phyloP scores from a whole-genome alignment of 352 stramenopile species.

The Phytophthora fragariaefolia region DNA sequence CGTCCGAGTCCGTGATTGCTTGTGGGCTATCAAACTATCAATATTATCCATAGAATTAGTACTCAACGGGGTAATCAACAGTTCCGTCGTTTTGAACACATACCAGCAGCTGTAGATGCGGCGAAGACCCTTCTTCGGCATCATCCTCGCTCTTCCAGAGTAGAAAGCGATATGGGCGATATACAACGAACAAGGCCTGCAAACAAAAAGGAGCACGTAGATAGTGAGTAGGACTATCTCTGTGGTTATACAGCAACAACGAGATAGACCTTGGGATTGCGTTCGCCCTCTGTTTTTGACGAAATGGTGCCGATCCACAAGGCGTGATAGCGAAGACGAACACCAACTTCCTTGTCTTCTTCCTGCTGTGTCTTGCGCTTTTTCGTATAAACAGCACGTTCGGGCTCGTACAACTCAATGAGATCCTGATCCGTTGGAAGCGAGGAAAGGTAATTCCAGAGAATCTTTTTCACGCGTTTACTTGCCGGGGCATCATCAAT shows the following conservation, averaged over 20 bases:
- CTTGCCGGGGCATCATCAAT: constrained; percentile 80
- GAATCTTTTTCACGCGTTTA: constrained; percentile 77
- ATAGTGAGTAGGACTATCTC: neutral
- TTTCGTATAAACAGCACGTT: constrained; percentile 69
- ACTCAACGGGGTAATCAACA: constrained; percentile 1
- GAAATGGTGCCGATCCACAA: constrained; percentile 68
- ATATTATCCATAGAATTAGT: constrained; percentile 6
- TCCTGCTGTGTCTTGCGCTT: constrained; percentile 55
- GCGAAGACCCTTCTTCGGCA: constrained; percentile 57
- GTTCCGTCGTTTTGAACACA: constrained; percentile 9
- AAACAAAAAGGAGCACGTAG: constrained; percentile 18
- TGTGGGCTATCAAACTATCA: constrained; percentile 70
- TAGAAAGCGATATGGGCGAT: constrained; percentile 78
- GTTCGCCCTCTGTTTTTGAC: constrained; percentile 72
- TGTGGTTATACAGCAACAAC: neutral
- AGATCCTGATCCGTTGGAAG: constrained; percentile 83
- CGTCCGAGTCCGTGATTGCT: constrained; percentile 65
- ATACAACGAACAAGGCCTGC: constrained; percentile 65
- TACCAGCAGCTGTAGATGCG: constrained; percentile 72
- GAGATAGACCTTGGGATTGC: constrained; percentile 64
- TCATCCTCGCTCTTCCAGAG: constrained; percentile 85
- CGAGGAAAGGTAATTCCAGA: constrained; percentile 85
- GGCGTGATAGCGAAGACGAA: constrained; percentile 71
- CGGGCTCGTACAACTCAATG: constrained; percentile 73
- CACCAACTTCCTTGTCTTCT: constrained; percentile 48